Percentiles rank a stretch among this genome's conserved stretches.
phyloP scores from a whole-genome alignment of 805 yeast species.

The Wickerhamiella kurtzmanii region DNA sequence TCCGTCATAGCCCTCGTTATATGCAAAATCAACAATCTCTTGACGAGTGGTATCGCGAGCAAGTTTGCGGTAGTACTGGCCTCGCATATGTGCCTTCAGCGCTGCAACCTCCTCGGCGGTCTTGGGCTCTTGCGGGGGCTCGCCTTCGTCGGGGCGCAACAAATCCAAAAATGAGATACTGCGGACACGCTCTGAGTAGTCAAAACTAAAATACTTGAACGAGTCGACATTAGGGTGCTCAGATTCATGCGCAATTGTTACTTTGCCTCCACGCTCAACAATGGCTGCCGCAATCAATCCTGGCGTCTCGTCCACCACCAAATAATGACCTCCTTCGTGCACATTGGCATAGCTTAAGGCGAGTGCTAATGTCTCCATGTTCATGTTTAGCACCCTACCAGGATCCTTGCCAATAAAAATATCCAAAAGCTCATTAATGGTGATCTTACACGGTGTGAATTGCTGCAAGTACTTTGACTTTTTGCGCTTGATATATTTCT shows the following conservation, averaged over 20 bases:
- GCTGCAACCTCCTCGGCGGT: conserved; percentile 40
- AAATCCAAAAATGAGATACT: conserved; percentile 68
- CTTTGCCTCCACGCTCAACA: conserved; percentile 74
- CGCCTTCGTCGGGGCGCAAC: conserved; percentile 56
- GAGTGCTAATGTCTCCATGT: conserved; percentile 71
- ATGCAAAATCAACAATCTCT: conserved; percentile 33
- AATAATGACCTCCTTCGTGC: conserved; percentile 77
- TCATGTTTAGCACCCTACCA: conserved; percentile 58
- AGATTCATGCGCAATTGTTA: conserved; percentile 74
- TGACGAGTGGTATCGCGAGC: conserved; percentile 34
- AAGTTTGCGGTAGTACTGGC: conserved; percentile 53
- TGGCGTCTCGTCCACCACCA: conserved; percentile 88
- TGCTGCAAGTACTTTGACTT: conserved; percentile 80
- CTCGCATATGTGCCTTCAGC: conserved; percentile 45
- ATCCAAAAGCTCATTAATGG: conserved; percentile 56
- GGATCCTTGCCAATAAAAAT: conserved; percentile 69
- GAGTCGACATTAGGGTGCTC: conserved; percentile 80
- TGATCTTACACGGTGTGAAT: conserved; percentile 68
- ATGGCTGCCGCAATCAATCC: conserved; percentile 77
- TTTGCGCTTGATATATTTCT: conserved; percentile 80
- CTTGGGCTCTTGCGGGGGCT: conserved; percentile 32
- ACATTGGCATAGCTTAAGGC: conserved; percentile 68
- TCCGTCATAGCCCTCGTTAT: conserved; percentile 53
- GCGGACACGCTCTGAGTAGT: conserved; percentile 37
- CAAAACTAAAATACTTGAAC: conserved; percentile 44